These are phyloP conservation scores for Piromyces finnis DNA, from an alignment of 192 early-diverging fungal species.

Conservation along the genomic window DNA sequence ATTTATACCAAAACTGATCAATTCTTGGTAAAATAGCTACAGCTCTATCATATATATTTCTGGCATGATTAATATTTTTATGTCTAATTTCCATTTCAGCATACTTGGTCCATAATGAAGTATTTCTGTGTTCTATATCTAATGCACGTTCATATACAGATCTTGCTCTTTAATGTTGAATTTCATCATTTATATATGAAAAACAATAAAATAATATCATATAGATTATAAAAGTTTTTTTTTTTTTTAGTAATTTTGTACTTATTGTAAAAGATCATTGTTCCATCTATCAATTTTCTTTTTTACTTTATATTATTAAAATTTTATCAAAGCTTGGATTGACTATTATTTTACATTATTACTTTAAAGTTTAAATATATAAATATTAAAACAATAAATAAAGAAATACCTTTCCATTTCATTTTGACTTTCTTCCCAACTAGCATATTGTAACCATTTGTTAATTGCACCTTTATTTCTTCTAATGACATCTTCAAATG, in stretches of 20 bases:
- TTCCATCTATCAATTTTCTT: no score
- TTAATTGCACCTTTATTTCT: constrained; percentile 69
- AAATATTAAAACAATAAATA: neutral
- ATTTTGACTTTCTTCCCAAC: constrained; percentile 82
- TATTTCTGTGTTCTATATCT: constrained; percentile 72
- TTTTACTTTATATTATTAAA: no score
- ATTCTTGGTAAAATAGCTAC: constrained; percentile 64
- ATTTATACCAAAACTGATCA: constrained; percentile 67
- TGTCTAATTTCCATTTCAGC: constrained; percentile 97
- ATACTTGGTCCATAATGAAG: constrained; percentile 78
- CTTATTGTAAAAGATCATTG: no score
- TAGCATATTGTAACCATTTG: constrained; percentile 89
- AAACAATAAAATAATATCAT: no score
- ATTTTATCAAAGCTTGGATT: no score
- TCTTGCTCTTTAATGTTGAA: constrained; percentile 31
- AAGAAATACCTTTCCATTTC: constrained; percentile 55
- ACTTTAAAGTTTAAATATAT: no score
- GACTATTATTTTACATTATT: no score
- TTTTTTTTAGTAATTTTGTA: no score
- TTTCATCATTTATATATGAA: no score
- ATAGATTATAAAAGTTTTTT: no score
- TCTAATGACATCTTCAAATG: constrained; percentile 82
- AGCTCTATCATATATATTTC: constrained; percentile 88
- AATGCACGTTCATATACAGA: constrained; percentile 85
- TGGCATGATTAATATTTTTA: constrained; percentile 76